Evolutionary conservation across 2,329 filamentous ascomycete genomes (phyloP), one percentile per base, ranked within the genome.

Genomic region (Achaetomium macrosporum): DNA sequence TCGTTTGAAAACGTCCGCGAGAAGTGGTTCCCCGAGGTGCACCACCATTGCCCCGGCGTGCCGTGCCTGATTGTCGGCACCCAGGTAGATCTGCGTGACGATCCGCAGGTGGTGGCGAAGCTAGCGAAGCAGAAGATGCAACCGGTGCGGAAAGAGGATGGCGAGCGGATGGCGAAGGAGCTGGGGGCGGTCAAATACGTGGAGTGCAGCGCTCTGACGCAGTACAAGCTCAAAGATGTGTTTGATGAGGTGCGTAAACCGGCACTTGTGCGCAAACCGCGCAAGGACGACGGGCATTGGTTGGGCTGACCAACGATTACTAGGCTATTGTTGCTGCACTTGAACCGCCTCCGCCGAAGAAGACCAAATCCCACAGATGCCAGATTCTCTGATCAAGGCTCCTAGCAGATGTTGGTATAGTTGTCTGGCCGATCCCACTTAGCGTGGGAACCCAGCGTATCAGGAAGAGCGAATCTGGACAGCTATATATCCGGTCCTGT

Each of bases 1-100:
- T 96, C 91, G 8, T 99, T 99, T 71, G 93, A 99, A 71, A 99
- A 99, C 86, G 93, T 97, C 47, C 85, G 91, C 66, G 92, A 96
- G 78, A 96, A 96, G 73, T 96, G 91, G 92, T 96, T 96, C 66
- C 93, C 93, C 42, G 93, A 99, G 74, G 93, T 99, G 41, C 91
- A 95, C 71, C 93, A 99, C 73, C 93, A 99, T 74, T 99, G 93
- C 70, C 93, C 93, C 16, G 93, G 93, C 59, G 93, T 99, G 36
- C 93, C 93, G 49, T 97, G 93, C 78, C 79, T 99, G 60, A 96
- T 99, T 62, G 93, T 99, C 57, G 93, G 93, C 64, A 99, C 93
- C 20, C 93, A 99, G 75, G 91, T 92, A 58, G 93, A 99, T 84
- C 78, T 99, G 72, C 80, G 93, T 66, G 90, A 97, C 60, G 93